Conservation (phyloP, 805 yeast species). For the Candida sphagnicola region DNA sequence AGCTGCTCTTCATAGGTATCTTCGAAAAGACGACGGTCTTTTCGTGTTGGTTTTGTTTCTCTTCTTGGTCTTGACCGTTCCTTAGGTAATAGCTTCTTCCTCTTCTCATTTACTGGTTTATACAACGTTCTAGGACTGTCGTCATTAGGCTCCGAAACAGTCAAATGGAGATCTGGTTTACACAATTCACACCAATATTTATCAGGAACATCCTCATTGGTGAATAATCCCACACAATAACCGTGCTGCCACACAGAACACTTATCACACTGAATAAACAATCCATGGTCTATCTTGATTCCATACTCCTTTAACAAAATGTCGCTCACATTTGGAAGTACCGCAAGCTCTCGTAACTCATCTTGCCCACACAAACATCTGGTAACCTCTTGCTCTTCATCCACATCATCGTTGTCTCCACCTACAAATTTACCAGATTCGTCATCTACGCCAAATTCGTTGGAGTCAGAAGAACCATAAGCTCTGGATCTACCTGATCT, state of each 20-base stretch:
- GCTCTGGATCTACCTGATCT: constrained; percentile 23
- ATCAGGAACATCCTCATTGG: constrained; percentile 78
- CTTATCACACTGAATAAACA: constrained; percentile 80
- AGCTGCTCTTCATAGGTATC: constrained; percentile 38
- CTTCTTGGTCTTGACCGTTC: constrained; percentile 14
- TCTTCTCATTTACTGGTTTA: constrained; percentile 37
- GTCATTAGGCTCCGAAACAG: constrained; percentile 27
- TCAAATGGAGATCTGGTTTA: constrained; percentile 74
- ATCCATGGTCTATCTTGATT: constrained; percentile 49
- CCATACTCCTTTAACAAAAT: constrained; percentile 28
- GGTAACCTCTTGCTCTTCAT: constrained; percentile 39
- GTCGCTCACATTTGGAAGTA: constrained; percentile 2
- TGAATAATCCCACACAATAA: constrained; percentile 81
- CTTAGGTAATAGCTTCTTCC: constrained; percentile 29
- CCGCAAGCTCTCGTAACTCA: constrained; percentile 26
- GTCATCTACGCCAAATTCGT: constrained; percentile 13
- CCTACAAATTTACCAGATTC: constrained; percentile 18
- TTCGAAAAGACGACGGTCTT: constrained; percentile 31
- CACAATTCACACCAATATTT: constrained; percentile 94
- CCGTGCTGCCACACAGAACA: constrained; percentile 99
- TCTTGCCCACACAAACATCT: constrained; percentile 41
- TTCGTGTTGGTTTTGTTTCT: constrained; percentile 17
- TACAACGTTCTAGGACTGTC: constrained; percentile 32
- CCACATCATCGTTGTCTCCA: constrained; percentile 18
- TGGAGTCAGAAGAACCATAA: constrained; percentile 8